Percentiles rank a stretch among this genome's conserved stretches.
Evolutionary conservation across 257 asterid genomes (phyloP).

Genomic region (Solanum lignicaule): DNA sequence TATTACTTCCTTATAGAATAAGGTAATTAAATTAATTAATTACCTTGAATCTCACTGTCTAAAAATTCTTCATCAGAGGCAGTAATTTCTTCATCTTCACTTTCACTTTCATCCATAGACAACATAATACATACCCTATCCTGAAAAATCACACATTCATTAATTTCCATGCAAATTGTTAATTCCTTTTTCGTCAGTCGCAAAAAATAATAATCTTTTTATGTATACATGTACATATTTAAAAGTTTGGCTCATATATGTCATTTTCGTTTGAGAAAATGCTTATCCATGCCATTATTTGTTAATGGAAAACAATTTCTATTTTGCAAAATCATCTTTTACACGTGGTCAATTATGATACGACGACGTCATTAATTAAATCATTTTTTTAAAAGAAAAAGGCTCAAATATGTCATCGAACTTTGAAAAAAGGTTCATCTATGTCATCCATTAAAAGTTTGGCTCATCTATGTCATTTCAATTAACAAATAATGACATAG

Average conservation of each 20-base stretch:
- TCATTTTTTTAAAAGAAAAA: no score
- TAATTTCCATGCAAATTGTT: not conserved
- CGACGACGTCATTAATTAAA: no score
- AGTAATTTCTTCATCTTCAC: slow-evolving; percentile 11
- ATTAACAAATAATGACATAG: not conserved
- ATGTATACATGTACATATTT: not conserved
- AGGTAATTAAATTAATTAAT: not conserved
- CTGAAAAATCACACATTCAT: not conserved
- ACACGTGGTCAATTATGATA: not conserved
- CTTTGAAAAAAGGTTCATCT: not conserved
- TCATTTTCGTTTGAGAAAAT: not conserved
- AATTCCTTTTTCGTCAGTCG: not conserved
- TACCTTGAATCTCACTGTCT: slow-evolving; percentile 17
- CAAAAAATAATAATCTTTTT: not conserved
- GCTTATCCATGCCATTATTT: not conserved
- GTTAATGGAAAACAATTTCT: not conserved
- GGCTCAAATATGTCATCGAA: not conserved
- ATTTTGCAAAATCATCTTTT: not conserved
- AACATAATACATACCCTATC: slow-evolving; percentile 21
- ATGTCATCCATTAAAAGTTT: no score
- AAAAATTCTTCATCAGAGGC: slow-evolving; percentile 21
- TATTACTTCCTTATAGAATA: no score
- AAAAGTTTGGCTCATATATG: rapidly evolving
- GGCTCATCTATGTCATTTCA: not conserved
- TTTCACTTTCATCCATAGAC: slow-evolving; percentile 25